phyloP scores from a whole-genome alignment of 108 stramenopile species.

The Skeletonema marinoi region DNA sequence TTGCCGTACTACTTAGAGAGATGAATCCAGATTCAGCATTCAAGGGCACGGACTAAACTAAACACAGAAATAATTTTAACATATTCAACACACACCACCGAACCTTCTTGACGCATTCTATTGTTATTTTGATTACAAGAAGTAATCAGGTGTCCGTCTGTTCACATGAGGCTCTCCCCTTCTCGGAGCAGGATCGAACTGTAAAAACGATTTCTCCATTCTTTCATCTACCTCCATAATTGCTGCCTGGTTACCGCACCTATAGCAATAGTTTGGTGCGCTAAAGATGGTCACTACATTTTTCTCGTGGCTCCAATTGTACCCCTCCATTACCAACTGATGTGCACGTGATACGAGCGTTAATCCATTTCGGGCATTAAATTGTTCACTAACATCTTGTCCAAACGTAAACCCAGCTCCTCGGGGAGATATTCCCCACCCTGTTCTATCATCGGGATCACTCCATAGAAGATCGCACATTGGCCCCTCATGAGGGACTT shows the following conservation, averaged over 20 bases:
- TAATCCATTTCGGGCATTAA: conserved; percentile 89
- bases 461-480: conserved; percentile 99
- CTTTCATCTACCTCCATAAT: conserved; percentile 98
- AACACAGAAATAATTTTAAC: background rate
- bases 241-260: conserved; percentile 98
- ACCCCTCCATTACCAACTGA: conserved; percentile 96
- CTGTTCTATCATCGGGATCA: conserved; percentile 95
- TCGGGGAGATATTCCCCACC: conserved; percentile 97
- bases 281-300: conserved; percentile 97
- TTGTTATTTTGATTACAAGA: conserved; percentile 72
- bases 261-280: conserved; percentile 99
- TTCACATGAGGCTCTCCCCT: conserved; percentile 94
- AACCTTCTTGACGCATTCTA: background rate
- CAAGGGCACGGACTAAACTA: conserved; percentile 22
- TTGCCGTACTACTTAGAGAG: conserved; percentile 96
- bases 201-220: conserved; percentile 81
- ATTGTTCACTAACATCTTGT: conserved; percentile 87
- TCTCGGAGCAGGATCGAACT: conserved; percentile 97
- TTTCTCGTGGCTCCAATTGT: conserved; percentile 96
- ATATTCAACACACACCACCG: background rate
- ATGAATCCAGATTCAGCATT: conserved; percentile 68
- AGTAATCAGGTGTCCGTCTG: conserved; percentile 95
- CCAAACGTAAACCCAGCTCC: conserved; percentile 98
- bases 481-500: conserved; percentile 98
- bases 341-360: conserved; percentile 87